Base-by-base conservation (phyloP, 768 basidiomycete species). In the Auricularia cornea region DNA sequence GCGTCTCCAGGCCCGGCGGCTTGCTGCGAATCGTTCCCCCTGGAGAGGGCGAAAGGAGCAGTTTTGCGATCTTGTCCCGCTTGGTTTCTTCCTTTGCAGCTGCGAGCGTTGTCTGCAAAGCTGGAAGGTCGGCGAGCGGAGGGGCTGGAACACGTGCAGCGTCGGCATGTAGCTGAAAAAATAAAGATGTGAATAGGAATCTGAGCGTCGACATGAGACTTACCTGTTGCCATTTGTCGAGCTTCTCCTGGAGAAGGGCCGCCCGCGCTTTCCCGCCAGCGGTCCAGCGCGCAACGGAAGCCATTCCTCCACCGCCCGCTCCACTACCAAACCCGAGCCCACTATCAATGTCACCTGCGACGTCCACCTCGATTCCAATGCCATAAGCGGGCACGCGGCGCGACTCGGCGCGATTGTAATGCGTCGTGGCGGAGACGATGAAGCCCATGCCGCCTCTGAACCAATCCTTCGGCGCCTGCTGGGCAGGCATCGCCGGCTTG, bases 251-350 rank as follows among this genome's bases (percentile, higher is more conserved):
- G 66, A 92, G 80, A 61, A 83, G 76, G 61, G 78, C 74, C 62
- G 85, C 82, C 61, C 92, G 83, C 35, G 74, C 75, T 62, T 90
- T 88, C 40, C 81, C 75, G 52, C 79, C 84, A 31, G 88, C 83
- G 2, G 92, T 92, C 92, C 92, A 94, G 62, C 90, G 83, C 60
- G 92, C 91, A 52, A 94, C 89, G 31, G 91, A 89, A 40, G 90
- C 89, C 88, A 93, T 92, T n/a, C 91, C 90, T 54, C 82, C 84
- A 26, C 78, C 78, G n/a, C 35, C 41, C 29, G 18, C 35, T 23
- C 62, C 57, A 35, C 30, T 33, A 1, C 56, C 62, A 40, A 60
- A 32, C 33, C 40, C 54, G 86, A 89, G 86, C 68, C 83, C 85
- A 74, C 89, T 89, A 74, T 90, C 89, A 62, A 91, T 83, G 68